These are phyloP conservation scores for Camelina laxa DNA, from an alignment of 345 rosid genomes.

Conservation along the genomic window DNA sequence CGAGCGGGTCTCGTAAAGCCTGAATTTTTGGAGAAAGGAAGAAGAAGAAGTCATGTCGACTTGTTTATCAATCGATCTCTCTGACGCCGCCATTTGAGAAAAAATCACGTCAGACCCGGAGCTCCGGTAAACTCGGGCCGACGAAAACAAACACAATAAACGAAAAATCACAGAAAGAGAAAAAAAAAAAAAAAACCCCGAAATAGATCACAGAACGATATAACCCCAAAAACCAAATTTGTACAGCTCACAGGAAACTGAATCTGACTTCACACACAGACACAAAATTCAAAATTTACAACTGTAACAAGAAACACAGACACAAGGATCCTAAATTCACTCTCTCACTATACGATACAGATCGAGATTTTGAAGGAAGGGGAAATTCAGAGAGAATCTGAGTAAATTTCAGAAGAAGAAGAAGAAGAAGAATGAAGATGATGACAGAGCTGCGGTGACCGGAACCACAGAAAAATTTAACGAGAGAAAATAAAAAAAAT, in stretches of 20 bases:
- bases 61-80: conserved; percentile 40
- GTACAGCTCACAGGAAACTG: conserved; percentile 31
- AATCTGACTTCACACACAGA: conserved; percentile 35
- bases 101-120: conserved; percentile 44
- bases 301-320: conserved; percentile 24
- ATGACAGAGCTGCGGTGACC: conserved; percentile 48
- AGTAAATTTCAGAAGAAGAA: conserved; percentile 19
- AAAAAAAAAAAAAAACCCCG: conserved; percentile 15
- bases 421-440: conserved; percentile 26
- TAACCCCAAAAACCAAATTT: conserved; percentile 5
- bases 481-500: conserved; percentile 7
- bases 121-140: conserved; percentile 49
- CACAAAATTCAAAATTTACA: conserved; percentile 20
- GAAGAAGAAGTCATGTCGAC: conserved; percentile 39
- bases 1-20: conserved; percentile 88
- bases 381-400: not conserved
- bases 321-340: not conserved
- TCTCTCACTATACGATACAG: not conserved
- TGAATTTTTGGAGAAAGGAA: conserved; percentile 73
- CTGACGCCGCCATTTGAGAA: conserved; percentile 46
- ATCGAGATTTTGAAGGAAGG: conserved; percentile 11
- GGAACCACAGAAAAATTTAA: conserved; percentile 49
- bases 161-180: not conserved
- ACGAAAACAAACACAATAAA: conserved; percentile 14
- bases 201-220: conserved; percentile 43